Base-by-base conservation (phyloP, 495 filamentous ascomycete genomes). In the Massariosphaeria phaeospora region DNA sequence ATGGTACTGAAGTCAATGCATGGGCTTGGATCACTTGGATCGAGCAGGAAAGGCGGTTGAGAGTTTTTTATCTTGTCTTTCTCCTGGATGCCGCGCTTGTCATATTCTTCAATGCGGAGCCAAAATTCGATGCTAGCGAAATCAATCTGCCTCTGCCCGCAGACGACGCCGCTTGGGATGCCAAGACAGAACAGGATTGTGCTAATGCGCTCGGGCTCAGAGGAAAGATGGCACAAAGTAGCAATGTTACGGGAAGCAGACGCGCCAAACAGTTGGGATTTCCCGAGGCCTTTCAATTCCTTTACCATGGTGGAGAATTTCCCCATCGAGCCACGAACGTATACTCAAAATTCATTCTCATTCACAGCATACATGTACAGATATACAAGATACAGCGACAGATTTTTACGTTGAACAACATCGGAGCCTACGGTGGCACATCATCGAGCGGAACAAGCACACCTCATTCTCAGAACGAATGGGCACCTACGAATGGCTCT, bases 91-190 rank as follows among this genome's bases (percentile, higher is more conserved):
- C 74, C 6, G 76, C 81, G 25, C 73, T 79, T 41, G 75, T 75
- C n/a, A 73, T 85, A 11, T 86, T 79, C 55, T 86, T 85, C 74
- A 85, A 85, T 64, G 70, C 63, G 20, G 62, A 72, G 2, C 77
- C 78, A 41, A 70, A 78, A 50, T 76, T 85, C 34, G 77, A 84
- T 39, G 57, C 70, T 9, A 67, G 74, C 33, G 79, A 84, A 50
- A 71, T 84, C 31, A 68, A 72, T 15, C 66, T 87, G 21, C 80
- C 81, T 3, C 62, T 86, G 11, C 83, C 84, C 3, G 72, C 78
- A 1, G 82, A 87, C 55, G 83, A 87, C 63, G 80, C 79, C 27
- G 75, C 79, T 11, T 87, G 81, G 81, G 82, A 85, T 12, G 81
- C 82, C 6, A 67, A 58, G 10, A 73, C 73, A 17, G 47, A 68